Conservation (phyloP, 805 yeast genomes). For the Candida mattraensis region DNA sequence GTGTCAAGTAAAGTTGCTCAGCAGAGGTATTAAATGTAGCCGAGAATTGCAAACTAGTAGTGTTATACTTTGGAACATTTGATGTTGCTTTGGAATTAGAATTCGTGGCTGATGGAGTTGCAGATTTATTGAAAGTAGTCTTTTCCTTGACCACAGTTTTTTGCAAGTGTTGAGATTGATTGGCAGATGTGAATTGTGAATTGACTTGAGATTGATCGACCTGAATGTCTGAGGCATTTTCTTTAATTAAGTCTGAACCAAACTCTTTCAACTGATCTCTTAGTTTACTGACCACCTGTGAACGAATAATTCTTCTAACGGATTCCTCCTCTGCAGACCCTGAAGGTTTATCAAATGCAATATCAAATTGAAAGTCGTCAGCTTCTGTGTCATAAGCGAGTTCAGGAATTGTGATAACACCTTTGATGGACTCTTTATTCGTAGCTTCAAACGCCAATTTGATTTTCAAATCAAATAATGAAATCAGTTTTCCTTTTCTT, state of each 20-base stretch:
- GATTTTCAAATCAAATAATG: conserved; percentile 78
- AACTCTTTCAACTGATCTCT: conserved; percentile 60
- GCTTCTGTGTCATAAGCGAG: conserved; percentile 87
- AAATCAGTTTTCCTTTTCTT: conserved; percentile 94
- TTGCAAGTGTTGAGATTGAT: conserved; percentile 37
- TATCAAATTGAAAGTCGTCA: conserved; percentile 83
- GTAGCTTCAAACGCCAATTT: conserved; percentile 57
- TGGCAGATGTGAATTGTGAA: conserved; percentile 54
- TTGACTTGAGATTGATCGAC: conserved; percentile 65
- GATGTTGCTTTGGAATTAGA: conserved; percentile 16
- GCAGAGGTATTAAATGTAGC: conserved; percentile 86
- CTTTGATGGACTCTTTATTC: conserved; percentile 41
- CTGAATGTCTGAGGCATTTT: conserved; percentile 87
- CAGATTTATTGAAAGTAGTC: conserved; percentile 28
- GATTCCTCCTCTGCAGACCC: conserved; percentile 46
- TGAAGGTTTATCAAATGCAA: conserved; percentile 60
- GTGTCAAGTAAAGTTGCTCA: conserved; percentile 75
- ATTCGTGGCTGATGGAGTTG: conserved; percentile 6
- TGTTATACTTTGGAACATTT: conserved; percentile 67
- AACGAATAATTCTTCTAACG: conserved; percentile 45
- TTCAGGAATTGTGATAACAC: conserved; percentile 84
- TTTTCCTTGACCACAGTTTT: conserved; percentile 30
- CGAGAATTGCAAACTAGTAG: conserved; percentile 73
- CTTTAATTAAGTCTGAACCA: conserved; percentile 72
- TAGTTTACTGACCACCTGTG: conserved; percentile 64